Percentiles rank a stretch among this genome's conserved stretches.
Conservation (phyloP, 1,139 yeast genomes). For the Candida albicans region DNA sequence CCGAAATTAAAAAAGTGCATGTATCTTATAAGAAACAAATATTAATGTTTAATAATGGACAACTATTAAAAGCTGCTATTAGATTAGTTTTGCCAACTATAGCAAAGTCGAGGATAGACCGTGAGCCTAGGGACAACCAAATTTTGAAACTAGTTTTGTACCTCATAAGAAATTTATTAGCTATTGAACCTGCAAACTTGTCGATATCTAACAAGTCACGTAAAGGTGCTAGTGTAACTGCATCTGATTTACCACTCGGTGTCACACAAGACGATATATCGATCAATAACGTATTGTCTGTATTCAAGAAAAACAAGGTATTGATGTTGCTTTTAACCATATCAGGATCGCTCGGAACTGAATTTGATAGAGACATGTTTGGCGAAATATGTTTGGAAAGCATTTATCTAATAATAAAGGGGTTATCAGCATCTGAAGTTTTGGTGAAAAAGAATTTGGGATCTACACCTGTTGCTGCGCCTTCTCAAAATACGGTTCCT, state of each 20-base stretch:
- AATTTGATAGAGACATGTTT: constrained; percentile 60
- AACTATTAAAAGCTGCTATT: constrained; percentile 66
- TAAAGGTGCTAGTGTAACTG: constrained; percentile 23
- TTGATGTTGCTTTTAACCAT: constrained; percentile 69
- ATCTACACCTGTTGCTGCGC: constrained; percentile 1
- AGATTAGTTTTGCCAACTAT: constrained; percentile 70
- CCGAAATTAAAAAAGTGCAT: constrained; percentile 67
- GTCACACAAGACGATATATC: constrained; percentile 68
- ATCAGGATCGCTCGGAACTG: constrained; percentile 61
- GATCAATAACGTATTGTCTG: constrained; percentile 53
- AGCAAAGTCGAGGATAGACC: constrained; percentile 50
- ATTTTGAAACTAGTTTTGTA: constrained; percentile 70
- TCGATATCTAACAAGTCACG: constrained; percentile 45
- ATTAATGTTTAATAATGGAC: constrained; percentile 57
- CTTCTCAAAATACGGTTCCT: not conserved
- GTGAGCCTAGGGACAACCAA: constrained; percentile 73
- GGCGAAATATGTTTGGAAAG: constrained; percentile 71
- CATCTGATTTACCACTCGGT: constrained; percentile 53
- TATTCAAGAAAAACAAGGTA: constrained; percentile 68
- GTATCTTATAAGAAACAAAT: constrained; percentile 69
- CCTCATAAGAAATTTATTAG: constrained; percentile 72
- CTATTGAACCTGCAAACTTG: constrained; percentile 68
- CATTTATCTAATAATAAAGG: constrained; percentile 60
- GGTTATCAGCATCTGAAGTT: constrained; percentile 42
- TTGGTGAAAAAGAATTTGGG: constrained; percentile 1